Conservation (phyloP, 495 filamentous ascomycete species). For the Chaetomidium leptoderma region DNA sequence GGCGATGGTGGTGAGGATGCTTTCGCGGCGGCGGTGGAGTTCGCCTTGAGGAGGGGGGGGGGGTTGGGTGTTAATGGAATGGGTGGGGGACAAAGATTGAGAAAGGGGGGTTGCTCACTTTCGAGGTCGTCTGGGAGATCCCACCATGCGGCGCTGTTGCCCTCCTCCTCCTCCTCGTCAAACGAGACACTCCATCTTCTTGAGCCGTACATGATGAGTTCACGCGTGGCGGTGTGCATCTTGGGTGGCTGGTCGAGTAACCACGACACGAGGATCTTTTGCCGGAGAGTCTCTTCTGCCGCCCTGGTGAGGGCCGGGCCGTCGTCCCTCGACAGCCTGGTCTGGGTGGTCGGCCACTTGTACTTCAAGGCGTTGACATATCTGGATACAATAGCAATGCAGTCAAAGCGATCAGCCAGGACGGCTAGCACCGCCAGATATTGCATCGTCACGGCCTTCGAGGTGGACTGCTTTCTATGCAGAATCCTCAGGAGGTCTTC, state of each 20-base stretch:
- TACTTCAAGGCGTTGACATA: constrained; percentile 44
- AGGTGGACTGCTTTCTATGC: constrained; percentile 43
- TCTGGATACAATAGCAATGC: constrained; percentile 41
- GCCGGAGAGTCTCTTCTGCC: constrained; percentile 55
- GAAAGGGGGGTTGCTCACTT: constrained; percentile 43
- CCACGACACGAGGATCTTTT: constrained; percentile 60
- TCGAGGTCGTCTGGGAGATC: constrained; percentile 69
- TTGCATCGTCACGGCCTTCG: constrained; percentile 39
- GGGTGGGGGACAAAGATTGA: too few relatives aligned
- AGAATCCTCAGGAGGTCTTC: constrained; percentile 55
- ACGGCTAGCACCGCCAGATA: constrained; percentile 60
- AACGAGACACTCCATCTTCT: constrained; percentile 52
- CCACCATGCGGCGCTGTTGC: constrained; percentile 58
- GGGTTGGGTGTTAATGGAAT: neutral
- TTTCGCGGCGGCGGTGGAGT: constrained; percentile 63
- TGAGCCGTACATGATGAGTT: constrained; percentile 65
- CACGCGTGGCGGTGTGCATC: constrained; percentile 50
- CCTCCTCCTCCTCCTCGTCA: constrained; percentile 38
- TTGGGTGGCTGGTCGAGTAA: constrained; percentile 52
- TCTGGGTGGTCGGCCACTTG: constrained; percentile 45
- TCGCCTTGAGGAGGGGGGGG: constrained; percentile 51
- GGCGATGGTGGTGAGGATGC: constrained; percentile 68
- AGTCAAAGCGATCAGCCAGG: constrained; percentile 64
- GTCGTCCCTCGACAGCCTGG: constrained; percentile 39
- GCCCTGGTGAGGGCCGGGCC: constrained; percentile 30